These are phyloP conservation scores for Candida pini DNA, from an alignment of 805 yeast genomes.

Conservation along the genomic window DNA sequence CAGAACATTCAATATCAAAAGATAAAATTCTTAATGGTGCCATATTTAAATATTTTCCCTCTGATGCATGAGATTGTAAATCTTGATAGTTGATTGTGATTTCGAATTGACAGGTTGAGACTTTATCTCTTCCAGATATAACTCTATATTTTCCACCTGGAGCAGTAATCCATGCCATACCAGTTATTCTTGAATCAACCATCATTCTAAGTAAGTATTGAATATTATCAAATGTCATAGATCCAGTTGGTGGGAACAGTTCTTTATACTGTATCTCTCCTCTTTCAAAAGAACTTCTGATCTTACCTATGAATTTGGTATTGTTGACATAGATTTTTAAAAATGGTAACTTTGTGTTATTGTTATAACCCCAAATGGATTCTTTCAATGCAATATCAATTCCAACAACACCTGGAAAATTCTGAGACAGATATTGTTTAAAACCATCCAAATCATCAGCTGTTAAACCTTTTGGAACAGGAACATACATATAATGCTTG, in stretches of 20 bases:
- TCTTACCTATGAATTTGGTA: conserved; percentile 57
- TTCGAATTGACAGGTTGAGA: conserved; percentile 85
- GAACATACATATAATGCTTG: conserved; percentile 83
- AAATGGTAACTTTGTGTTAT: conserved; percentile 72
- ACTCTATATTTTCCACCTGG: conserved; percentile 66
- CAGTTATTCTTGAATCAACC: conserved; percentile 88
- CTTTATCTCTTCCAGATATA: conserved; percentile 31
- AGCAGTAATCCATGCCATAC: conserved; percentile 96
- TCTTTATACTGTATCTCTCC: conserved; percentile 67
- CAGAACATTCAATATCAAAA: conserved; percentile 98
- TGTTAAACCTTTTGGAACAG: conserved; percentile 77
- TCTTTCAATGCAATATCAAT: conserved; percentile 69
- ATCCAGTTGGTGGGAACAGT: conserved; percentile 52
- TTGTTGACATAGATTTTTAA: conserved; percentile 66
- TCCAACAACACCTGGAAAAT: conserved; percentile 54
- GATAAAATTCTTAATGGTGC: conserved; percentile 93
- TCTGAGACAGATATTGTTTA: conserved; percentile 37
- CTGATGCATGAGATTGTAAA: conserved; percentile 75
- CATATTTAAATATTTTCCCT: conserved; percentile 87
- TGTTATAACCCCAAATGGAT: conserved; percentile 90
- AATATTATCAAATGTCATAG: conserved; percentile 83
- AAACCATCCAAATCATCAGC: conserved; percentile 47
- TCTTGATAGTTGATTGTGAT: conserved; percentile 62
- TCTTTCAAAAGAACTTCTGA: conserved; percentile 78
- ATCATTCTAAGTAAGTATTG: conserved; percentile 80